A percentile compares a stretch with the other conserved stretches of the same genome.
Evolutionary conservation across 129 eudicot genomes (phyloP).

Genomic region (Flaveria linearis): DNA sequence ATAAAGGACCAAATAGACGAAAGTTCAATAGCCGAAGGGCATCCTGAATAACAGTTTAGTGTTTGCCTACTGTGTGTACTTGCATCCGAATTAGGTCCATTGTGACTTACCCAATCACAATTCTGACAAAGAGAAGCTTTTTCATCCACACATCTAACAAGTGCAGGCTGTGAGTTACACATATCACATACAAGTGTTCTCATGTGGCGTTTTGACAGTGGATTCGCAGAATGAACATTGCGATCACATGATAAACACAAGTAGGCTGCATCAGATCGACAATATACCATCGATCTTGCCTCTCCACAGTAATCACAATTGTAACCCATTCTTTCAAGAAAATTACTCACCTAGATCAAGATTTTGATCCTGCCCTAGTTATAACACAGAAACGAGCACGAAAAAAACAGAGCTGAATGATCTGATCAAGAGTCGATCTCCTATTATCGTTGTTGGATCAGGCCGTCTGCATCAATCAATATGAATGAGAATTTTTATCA

Average conservation of each 20-base stretch:
- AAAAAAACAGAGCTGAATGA: neutral
- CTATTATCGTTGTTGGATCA: neutral
- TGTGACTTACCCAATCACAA: slow-evolving; percentile 68
- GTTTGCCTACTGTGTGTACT: slow-evolving; percentile 60
- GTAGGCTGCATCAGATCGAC: slow-evolving; percentile 70
- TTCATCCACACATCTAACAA: slow-evolving; percentile 72
- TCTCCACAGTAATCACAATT: slow-evolving; percentile 75
- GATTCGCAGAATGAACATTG: slow-evolving; percentile 79
- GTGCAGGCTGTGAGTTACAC: slow-evolving; percentile 71
- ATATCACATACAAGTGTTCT: slow-evolving; percentile 79
- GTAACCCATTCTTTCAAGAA: slow-evolving; percentile 50
- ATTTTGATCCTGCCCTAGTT: neutral
- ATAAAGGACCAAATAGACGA: slow-evolving; percentile 68
- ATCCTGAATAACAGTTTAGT: slow-evolving; percentile 67
- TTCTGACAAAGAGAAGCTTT: slow-evolving; percentile 65
- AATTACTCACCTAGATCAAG: neutral
- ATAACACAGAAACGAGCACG: neutral
- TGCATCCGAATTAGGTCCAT: slow-evolving; percentile 37
- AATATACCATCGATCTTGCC: slow-evolving; percentile 71
- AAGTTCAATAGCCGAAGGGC: slow-evolving; percentile 78
- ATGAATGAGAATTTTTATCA: slow-evolving; percentile 9
- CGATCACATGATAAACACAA: slow-evolving; percentile 34
- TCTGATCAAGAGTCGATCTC: neutral
- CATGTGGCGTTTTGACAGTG: slow-evolving; percentile 77
- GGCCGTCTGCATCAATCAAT: slow-evolving; percentile 30